Conservation (phyloP, 345 rosid species). For the Hirschfeldia incana region DNA sequence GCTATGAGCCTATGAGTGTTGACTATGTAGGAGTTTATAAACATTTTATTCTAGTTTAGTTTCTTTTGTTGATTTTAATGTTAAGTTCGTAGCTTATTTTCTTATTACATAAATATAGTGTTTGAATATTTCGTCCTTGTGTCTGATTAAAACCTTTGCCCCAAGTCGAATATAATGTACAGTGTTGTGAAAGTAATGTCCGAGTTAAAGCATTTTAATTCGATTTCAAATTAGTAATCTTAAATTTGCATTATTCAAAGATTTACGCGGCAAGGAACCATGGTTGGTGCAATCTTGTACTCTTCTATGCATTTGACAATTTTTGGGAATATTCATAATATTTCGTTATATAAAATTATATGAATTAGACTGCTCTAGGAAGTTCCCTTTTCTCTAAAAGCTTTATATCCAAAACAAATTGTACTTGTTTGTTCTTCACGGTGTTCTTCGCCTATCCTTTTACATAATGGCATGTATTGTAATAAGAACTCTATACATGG, state of each 20-base stretch:
- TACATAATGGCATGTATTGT: no score
- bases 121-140: not conserved
- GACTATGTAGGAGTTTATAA: not conserved
- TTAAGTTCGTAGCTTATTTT: not conserved
- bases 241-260: not conserved
- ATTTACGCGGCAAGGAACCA: slow-evolving; percentile 30
- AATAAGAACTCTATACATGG: no score
- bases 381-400: not conserved
- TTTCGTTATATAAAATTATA: not conserved
- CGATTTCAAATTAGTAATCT: not conserved
- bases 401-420: not conserved
- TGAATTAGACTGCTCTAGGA: not conserved
- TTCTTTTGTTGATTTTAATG: not conserved
- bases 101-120: not conserved
- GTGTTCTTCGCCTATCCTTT: not conserved
- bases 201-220: not conserved
- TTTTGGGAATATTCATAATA: slow-evolving; percentile 15
- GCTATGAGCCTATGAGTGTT: not conserved
- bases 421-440: not conserved
- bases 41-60: not conserved
- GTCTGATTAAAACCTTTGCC: not conserved
- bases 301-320: slow-evolving; percentile 16
- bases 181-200: not conserved
- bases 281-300: slow-evolving; percentile 31
- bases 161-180: not conserved